Base-by-base conservation (phyloP, 1,139 yeast species). In the Tardiomyces digboiensis region DNA sequence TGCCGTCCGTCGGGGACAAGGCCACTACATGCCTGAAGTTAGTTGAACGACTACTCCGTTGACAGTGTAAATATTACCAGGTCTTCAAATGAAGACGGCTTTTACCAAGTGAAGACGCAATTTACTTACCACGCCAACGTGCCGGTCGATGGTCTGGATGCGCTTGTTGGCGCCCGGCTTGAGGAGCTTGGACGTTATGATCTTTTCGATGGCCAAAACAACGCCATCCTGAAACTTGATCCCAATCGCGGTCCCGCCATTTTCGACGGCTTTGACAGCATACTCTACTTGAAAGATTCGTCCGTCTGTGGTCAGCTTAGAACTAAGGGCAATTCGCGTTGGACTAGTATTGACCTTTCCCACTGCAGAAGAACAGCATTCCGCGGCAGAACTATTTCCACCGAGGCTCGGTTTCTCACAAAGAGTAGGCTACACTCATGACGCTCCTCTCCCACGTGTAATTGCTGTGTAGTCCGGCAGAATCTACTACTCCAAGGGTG, bases 231-330 rank as follows among this genome's bases (percentile, higher is more conserved):
- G 77, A 66, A 86, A 87, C 62, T 85, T 84, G 61, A 93, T 82
- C 37, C 97, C 99, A 54, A 93, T 75, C 22, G 97, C 82, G 0
- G 98, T 91, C 13, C 97, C 93, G 39, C 96, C 97, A 60, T 88
- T 89, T 65, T 93, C 98, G 7, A 91, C 97, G 1, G 98, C 98
- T 65, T 93, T 93, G 62, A 84, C 75, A 39, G 99, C 99, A 59
- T 93, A 93, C 67, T 93, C 98, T 20, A 91, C 98, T 67, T 93
- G 99, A 70, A 93, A 93, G 67, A 89, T 91, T 68, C 98, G 79
- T 43, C 99, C 99, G 65, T 93, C 98, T 63, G 82, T 78, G 16
- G 77, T 68, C 60, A 26, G 33, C 10, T 26, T n/a, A n/a, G n/a
- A n/a, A n/a, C n/a, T n/a, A n/a, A n/a, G n/a, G n/a, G n/a, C n/a